Base-by-base conservation (phyloP, 139 green algal species). In the Coelastrella sp. region DNA sequence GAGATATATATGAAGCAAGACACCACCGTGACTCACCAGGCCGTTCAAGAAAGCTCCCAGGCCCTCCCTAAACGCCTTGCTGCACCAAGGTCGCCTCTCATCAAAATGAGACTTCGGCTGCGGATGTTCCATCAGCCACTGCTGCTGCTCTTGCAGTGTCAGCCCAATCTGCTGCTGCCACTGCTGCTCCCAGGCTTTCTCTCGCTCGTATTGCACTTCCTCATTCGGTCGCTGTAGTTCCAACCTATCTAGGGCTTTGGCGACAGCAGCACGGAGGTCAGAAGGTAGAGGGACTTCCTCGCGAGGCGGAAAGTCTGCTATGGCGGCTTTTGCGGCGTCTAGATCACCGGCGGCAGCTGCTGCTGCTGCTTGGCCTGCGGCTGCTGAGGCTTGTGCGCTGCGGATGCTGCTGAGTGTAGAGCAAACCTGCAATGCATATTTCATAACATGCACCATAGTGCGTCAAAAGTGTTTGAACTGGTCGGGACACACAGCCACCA, bases 201-300 rank as follows among this genome's bases (percentile, higher is more conserved):
- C 68, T 8, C 22, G 68, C 68, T 60, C 76, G 4, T 60, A 60
- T 3, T 20, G n/a, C 22, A 5, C n/a, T 22, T 47, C 83, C 32
- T 80, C 54, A n/a, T 66, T 10, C n/a, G 81, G 60, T 57, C n/a
- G n/a, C 61, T 56, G 57, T 17, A 94, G 86, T 90, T 94, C 83
- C 4, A 59, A 64, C 4, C 90, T 74, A 64, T 47, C 47, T 8
- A 94, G 89, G 73, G 91, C 71, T 68, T 57, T 14, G 20, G 92
- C 74, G 32, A 96, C 90, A 22, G 88, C 85, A 71, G 87, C 86
- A 78, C 90, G 73, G 66, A 97, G 90, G 60, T 93, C 54, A 23
- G 47, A 75, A 7, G 95, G 95, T 61, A 97, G 90, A 7, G 92
- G 91, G 61, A 96, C 93, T 91, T 95, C 85, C n/a, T 89, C 71